phyloP scores from a whole-genome alignment of 805 yeast genomes.

The Candida golubevii region DNA sequence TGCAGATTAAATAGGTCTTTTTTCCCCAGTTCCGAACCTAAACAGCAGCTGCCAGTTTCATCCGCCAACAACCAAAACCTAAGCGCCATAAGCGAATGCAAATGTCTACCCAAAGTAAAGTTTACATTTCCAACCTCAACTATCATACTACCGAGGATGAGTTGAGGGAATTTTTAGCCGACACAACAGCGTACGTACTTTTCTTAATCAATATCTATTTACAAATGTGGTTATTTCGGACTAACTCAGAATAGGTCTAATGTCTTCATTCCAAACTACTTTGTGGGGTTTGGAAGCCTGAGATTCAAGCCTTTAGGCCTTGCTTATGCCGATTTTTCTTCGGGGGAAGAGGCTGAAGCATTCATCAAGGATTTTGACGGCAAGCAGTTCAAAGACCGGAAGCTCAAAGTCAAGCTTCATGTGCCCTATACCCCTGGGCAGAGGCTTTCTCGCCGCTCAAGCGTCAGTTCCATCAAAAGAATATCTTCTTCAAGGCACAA shows the following conservation, averaged over 20 bases:
- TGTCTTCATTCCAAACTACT: constrained; percentile 53
- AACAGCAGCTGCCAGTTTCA: no score
- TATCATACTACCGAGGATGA: constrained; percentile 51
- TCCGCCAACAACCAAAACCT: no score
- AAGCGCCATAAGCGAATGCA: neutral
- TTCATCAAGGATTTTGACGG: constrained; percentile 27
- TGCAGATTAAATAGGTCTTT: no score
- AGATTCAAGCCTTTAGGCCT: constrained; percentile 53
- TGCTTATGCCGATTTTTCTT: constrained; percentile 37
- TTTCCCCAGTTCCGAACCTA: no score
- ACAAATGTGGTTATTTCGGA: no score
- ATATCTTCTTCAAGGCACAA: neutral
- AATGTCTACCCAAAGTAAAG: constrained; percentile 14
- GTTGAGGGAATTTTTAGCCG: constrained; percentile 40
- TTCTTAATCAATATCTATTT: neutral
- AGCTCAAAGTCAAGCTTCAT: constrained; percentile 37
- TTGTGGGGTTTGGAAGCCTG: constrained; percentile 41
- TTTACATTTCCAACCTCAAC: constrained; percentile 53
- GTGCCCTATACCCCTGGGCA: constrained; percentile 31
- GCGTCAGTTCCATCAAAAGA: constrained; percentile 5
- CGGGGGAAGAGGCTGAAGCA: constrained; percentile 24
- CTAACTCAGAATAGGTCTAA: constrained; percentile 15
- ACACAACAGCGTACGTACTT: constrained; percentile 43
- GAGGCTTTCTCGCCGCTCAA: constrained; percentile 19
- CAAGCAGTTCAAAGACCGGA: constrained; percentile 31